These are phyloP conservation scores for Ceratocystis cubensis DNA, from an alignment of 2,329 filamentous ascomycete genomes.

Conservation along the genomic window DNA sequence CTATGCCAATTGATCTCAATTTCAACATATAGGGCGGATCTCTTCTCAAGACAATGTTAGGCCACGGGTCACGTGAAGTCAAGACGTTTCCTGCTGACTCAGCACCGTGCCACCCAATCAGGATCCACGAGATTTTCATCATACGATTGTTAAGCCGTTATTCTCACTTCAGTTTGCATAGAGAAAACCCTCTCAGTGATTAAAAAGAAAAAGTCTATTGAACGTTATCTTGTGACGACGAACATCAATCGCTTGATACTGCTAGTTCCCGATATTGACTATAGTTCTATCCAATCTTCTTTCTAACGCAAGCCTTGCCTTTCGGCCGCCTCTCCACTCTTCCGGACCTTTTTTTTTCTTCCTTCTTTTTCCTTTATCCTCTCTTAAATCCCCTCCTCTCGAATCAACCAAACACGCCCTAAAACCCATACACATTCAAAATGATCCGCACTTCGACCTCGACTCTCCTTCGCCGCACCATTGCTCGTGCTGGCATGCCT, in stretches of 20 bases:
- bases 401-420: constrained; percentile 18
- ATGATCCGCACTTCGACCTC: constrained; percentile 44
- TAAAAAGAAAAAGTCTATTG: constrained; percentile 10
- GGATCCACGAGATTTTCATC: constrained; percentile 18
- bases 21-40: background rate
- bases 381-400: constrained; percentile 6
- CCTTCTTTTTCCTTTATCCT: constrained; percentile 6
- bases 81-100: constrained; percentile 13
- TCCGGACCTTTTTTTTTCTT: constrained; percentile 9
- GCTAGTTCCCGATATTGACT: background rate
- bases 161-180: background rate
- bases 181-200: constrained; percentile 15
- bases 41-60: background rate
- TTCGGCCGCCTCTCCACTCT: constrained; percentile 18
- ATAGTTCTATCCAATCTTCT: background rate
- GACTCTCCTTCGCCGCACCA: constrained; percentile 41
- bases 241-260: background rate
- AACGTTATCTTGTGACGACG: constrained; percentile 8
- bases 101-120: constrained; percentile 17
- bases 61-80: constrained; percentile 14
- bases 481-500: constrained; percentile 34
- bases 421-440: constrained; percentile 24
- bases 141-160: constrained; percentile 17
- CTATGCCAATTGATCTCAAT: background rate
- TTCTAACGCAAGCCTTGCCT: background rate